Base-by-base conservation (phyloP, 768 basidiomycete species). In the Mycena albidolilacea region DNA sequence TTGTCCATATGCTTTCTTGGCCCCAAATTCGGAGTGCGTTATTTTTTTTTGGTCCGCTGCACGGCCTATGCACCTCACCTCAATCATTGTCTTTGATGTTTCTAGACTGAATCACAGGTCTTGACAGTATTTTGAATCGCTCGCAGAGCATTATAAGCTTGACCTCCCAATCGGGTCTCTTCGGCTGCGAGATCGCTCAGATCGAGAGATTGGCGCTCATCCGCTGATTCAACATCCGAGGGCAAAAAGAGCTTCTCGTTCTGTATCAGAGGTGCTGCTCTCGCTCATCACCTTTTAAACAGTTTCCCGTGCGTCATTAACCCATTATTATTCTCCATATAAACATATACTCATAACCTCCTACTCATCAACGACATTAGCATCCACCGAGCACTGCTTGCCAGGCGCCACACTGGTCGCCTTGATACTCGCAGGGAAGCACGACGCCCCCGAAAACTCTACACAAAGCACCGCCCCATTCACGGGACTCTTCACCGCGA, bases 391-490 rank as follows among this genome's bases (percentile, higher is more conserved):
- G 39, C 64, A 65, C 48, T 52, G 30, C 38, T 12, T 1, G 12
- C 64, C 64, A 55, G 64, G 64, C 64, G 64, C 64, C 7, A 65
- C 64, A 54, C 38, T 65, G 2, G 52, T 55, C n/a, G 64, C 48
- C 35, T 65, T 52, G 30, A 65, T 21, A 65, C 64, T 65, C 30
- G 64, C 64, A 52, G 64, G 64, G 50, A 65, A 65, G 64, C 64
- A 65, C 37, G 64, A 65, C 30, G 64, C 64, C 37, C 64, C 64
- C 50, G 64, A 65, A 54, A 65, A 65, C 64, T 65, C 64, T n/a
- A 65, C 46, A 41, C 64, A 65, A 54, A 65, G 64, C 50, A 65
- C 64, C 64, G 50, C 64, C 38, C 64, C 64, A 54, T 65, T 65
- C 35, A 54, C 52, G 21, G 52, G 52, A 54, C 52, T 54, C 52